A percentile compares a stretch with the other conserved stretches of the same genome.
phyloP scores from a whole-genome alignment of 2,329 filamentous ascomycete species.

The Pseudopyricularia javanii region DNA sequence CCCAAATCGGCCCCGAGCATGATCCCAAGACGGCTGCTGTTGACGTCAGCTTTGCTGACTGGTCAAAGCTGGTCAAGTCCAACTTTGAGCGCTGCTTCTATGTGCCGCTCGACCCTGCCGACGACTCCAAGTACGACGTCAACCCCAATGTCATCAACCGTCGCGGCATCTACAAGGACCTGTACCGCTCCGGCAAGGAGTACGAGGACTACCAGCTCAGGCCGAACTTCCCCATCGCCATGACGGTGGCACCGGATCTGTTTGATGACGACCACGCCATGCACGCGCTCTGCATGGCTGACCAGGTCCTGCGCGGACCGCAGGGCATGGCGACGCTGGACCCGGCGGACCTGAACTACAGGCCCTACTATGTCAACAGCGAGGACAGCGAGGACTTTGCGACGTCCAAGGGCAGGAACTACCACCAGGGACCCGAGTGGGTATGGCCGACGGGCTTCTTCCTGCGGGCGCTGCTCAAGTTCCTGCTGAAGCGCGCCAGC shows the following conservation, averaged over 20 bases:
- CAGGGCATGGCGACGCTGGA: slow-evolving; percentile 94
- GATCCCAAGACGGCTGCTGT: slow-evolving; percentile 30
- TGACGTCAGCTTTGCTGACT: slow-evolving; percentile 60
- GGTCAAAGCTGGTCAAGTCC: slow-evolving; percentile 66
- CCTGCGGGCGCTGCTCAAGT: slow-evolving; percentile 79
- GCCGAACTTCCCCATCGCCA: slow-evolving; percentile 87
- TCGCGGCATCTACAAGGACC: slow-evolving; percentile 93
- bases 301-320: slow-evolving; percentile 69
- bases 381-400: slow-evolving; percentile 87
- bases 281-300: slow-evolving; percentile 66
- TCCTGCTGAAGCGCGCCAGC: slow-evolving; percentile 65
- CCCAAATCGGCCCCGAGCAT: background rate
- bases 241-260: slow-evolving; percentile 82
- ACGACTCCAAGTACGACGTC: slow-evolving; percentile 70
- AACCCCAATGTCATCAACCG: slow-evolving; percentile 73
- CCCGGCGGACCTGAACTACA: slow-evolving; percentile 83
- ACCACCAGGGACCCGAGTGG: slow-evolving; percentile 98
- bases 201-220: slow-evolving; percentile 97
- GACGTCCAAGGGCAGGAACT: slow-evolving; percentile 89
- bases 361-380: slow-evolving; percentile 87
- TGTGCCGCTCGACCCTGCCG: slow-evolving; percentile 54
- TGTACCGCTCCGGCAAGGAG: slow-evolving; percentile 87
- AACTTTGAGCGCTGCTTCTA: slow-evolving; percentile 94
- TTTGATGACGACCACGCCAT: slow-evolving; percentile 73
- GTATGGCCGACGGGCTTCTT: slow-evolving; percentile 96